Conservation (phyloP, 192 early-diverging fungal genomes). For the Coemansia aciculifera region DNA sequence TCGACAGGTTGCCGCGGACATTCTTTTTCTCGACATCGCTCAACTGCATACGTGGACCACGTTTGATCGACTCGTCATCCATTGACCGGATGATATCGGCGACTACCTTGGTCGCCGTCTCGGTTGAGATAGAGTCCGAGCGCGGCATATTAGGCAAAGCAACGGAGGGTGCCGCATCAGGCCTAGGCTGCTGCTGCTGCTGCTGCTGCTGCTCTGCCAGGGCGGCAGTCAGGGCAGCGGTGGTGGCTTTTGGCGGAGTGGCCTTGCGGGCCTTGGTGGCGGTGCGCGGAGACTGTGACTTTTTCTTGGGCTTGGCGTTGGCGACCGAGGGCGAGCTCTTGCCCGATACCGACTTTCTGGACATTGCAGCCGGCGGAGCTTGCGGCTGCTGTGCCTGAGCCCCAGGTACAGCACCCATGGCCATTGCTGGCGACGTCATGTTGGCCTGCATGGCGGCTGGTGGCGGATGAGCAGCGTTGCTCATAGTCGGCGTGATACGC, state of each 20-base stretch:
- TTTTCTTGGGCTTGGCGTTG: slow-evolving; percentile 43
- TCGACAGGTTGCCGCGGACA: slow-evolving; percentile 20
- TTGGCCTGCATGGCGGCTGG: slow-evolving; percentile 17
- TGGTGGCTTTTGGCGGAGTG: slow-evolving; percentile 8
- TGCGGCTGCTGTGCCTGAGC: neutral
- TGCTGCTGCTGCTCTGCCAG: neutral
- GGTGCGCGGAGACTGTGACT: slow-evolving; percentile 49
- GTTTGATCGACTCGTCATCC: slow-evolving; percentile 3
- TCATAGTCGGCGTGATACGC: slow-evolving; percentile 5
- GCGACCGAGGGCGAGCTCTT: slow-evolving; percentile 38
- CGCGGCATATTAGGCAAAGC: slow-evolving; percentile 14
- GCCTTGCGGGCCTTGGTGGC: slow-evolving; percentile 39
- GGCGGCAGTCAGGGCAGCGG: neutral
- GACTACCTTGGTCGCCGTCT: slow-evolving; percentile 29
- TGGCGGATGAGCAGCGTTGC: neutral
- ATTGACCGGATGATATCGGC: slow-evolving; percentile 12
- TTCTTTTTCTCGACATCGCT: slow-evolving; percentile 25
- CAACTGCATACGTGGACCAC: slow-evolving; percentile 12
- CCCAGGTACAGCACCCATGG: slow-evolving; percentile 11
- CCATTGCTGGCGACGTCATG: slow-evolving; percentile 28
- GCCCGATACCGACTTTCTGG: slow-evolving; percentile 26
- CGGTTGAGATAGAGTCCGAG: slow-evolving; percentile 27
- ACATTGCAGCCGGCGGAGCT: slow-evolving; percentile 7
- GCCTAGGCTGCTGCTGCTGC: neutral
- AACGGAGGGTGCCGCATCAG: neutral